phyloP scores from a whole-genome alignment of 495 filamentous ascomycete genomes.

The Penicillium bovifimosum region DNA sequence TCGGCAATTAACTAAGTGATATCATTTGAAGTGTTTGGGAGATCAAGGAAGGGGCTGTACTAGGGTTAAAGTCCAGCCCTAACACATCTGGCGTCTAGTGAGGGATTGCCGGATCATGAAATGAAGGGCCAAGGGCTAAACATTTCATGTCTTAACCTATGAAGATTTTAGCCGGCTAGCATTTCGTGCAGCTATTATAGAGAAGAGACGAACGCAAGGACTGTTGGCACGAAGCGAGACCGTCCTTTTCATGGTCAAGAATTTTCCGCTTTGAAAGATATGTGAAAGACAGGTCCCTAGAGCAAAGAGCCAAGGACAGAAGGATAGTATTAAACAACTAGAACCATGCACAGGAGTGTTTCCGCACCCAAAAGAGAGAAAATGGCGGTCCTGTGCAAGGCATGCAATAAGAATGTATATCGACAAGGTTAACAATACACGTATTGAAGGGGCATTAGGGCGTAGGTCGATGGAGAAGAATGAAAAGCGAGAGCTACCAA shows the following conservation, averaged over 20 bases:
- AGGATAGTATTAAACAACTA: constrained; percentile 32
- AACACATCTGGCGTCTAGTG: neutral
- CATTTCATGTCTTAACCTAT: neutral
- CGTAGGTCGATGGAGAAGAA: constrained; percentile 14
- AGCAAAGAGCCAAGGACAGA: constrained; percentile 7
- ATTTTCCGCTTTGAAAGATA: neutral
- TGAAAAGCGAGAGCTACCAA: constrained; percentile 9
- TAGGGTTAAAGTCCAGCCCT: neutral
- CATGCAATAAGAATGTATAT: constrained; percentile 26
- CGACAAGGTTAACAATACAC: constrained; percentile 26
- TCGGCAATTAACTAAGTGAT: neutral
- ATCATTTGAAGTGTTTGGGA: neutral
- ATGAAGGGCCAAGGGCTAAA: neutral
- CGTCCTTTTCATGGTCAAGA: neutral
- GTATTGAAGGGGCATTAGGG: constrained; percentile 22
- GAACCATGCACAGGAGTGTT: constrained; percentile 19
- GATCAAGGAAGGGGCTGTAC: neutral
- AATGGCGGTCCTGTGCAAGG: constrained; percentile 22
- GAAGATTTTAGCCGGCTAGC: neutral
- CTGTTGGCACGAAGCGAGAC: too few relatives aligned
- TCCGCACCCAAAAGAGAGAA: constrained; percentile 10
- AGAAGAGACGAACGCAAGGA: neutral
- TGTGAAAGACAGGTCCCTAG: constrained; percentile 6
- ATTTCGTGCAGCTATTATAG: neutral
- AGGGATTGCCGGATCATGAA: neutral